Conservation (phyloP, 1,139 yeast genomes). For the Hyphopichia fennica region DNA sequence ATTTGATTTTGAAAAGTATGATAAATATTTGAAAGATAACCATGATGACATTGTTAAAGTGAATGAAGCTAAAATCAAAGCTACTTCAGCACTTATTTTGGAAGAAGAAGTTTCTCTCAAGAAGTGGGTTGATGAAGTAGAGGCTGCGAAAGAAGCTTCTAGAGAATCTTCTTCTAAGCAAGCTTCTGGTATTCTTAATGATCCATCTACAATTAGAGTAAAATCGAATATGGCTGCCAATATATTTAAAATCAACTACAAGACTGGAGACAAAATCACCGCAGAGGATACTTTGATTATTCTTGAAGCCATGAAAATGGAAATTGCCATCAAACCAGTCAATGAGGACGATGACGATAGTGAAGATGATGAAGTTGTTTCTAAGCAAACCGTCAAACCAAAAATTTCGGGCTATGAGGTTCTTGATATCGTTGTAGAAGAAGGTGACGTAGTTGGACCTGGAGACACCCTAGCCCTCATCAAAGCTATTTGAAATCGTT, state of each 20-base stretch:
- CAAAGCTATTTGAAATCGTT: constrained; percentile 5
- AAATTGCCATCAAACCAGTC: constrained; percentile 28
- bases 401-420: constrained; percentile 14
- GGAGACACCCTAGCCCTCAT: constrained; percentile 19
- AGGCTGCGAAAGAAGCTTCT: constrained; percentile 18
- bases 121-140: constrained; percentile 27
- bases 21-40: constrained; percentile 21
- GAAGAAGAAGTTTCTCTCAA: constrained; percentile 20
- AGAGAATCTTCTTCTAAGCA: constrained; percentile 8
- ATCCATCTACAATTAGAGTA: constrained; percentile 23
- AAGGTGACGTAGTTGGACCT: constrained; percentile 32
- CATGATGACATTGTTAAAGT: constrained; percentile 19
- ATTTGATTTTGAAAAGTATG: constrained; percentile 29
- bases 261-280: constrained; percentile 9
- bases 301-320: constrained; percentile 50
- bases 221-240: constrained; percentile 29
- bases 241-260: constrained; percentile 22
- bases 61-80: constrained; percentile 15
- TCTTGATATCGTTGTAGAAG: constrained; percentile 24
- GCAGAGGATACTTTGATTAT: constrained; percentile 39
- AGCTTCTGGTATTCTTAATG: constrained; percentile 16
- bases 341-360: constrained; percentile 11
- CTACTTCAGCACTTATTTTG: constrained; percentile 17
- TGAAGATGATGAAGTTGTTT: constrained; percentile 7
- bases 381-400: not conserved